Evolutionary conservation across 139 green algal species (phyloP).

Genomic region (Penium margaritaceum): DNA sequence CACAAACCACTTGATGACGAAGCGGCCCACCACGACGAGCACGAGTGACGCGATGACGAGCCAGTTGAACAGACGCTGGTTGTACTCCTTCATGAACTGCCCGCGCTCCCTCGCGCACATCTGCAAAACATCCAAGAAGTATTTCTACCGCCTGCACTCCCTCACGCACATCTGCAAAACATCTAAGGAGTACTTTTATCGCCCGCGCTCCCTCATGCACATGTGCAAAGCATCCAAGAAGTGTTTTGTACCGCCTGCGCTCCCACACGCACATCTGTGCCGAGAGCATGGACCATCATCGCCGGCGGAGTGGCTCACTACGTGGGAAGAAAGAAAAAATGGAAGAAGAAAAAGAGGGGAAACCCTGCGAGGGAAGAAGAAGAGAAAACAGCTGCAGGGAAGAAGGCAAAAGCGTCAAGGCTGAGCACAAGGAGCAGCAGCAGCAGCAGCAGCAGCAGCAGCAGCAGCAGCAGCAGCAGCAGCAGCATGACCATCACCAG

Average conservation of each 20-base stretch:
- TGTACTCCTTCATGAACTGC: slow-evolving; percentile 43
- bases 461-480: too few relatives aligned
- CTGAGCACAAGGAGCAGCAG: too few relatives aligned
- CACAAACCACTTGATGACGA: slow-evolving; percentile 26
- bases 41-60: slow-evolving; percentile 31
- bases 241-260: slow-evolving; percentile 7
- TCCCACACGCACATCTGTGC: slow-evolving; percentile 22
- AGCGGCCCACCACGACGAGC: slow-evolving; percentile 19
- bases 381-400: too few relatives aligned
- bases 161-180: slow-evolving; percentile 31
- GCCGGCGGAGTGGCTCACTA: too few relatives aligned
- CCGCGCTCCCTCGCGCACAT: slow-evolving; percentile 25
- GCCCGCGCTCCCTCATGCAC: slow-evolving; percentile 14
- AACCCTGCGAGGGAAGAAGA: too few relatives aligned
- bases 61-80: slow-evolving; percentile 47
- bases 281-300: too few relatives aligned
- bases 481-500: too few relatives aligned
- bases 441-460: too few relatives aligned
- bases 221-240: slow-evolving; percentile 22
- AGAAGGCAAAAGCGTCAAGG: too few relatives aligned
- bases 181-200: slow-evolving; percentile 2
- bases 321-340: too few relatives aligned
- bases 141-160: slow-evolving; percentile 17
- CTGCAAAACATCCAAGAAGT: slow-evolving; percentile 14
- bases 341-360: too few relatives aligned